Evolutionary conservation across 768 basidiomycete genomes (phyloP).

Genomic region (Hericium rajendrae): DNA sequence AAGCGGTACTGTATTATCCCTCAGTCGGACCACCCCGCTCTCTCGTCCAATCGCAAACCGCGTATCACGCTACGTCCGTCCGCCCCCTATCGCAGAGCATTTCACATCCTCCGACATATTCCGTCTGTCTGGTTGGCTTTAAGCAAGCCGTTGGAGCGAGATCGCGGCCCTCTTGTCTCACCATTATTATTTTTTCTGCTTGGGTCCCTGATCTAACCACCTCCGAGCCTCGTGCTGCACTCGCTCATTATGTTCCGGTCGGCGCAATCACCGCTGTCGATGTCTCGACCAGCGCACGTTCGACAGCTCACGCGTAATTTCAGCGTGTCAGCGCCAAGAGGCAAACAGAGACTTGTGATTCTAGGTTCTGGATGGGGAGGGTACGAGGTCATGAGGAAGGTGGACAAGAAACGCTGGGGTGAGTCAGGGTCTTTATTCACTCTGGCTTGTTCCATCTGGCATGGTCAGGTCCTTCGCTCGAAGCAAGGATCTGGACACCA

Average conservation of each 20-base stretch:
- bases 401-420: constrained; percentile 72
- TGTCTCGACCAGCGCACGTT: neutral
- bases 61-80: no score
- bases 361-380: constrained; percentile 77
- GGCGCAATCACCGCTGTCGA: neutral
- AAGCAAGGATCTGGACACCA: no score
- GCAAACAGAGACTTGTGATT: constrained; percentile 45
- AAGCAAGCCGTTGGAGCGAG: neutral
- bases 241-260: neutral
- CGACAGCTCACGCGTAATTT: constrained; percentile 8
- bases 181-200: neutral
- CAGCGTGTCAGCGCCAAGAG: constrained; percentile 12
- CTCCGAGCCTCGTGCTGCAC: no score
- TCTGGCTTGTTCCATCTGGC: no score
- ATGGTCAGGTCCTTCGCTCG: no score
- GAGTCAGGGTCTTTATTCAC: constrained; percentile 14
- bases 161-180: neutral
- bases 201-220: neutral
- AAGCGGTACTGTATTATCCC: no score
- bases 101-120: neutral
- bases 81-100: no score
- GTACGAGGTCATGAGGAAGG: constrained; percentile 52
- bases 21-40: no score
- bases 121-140: neutral
- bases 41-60: no score